Evolutionary conservation across 441 rosid species (phyloP).

Genomic region (Hura crepitans): DNA sequence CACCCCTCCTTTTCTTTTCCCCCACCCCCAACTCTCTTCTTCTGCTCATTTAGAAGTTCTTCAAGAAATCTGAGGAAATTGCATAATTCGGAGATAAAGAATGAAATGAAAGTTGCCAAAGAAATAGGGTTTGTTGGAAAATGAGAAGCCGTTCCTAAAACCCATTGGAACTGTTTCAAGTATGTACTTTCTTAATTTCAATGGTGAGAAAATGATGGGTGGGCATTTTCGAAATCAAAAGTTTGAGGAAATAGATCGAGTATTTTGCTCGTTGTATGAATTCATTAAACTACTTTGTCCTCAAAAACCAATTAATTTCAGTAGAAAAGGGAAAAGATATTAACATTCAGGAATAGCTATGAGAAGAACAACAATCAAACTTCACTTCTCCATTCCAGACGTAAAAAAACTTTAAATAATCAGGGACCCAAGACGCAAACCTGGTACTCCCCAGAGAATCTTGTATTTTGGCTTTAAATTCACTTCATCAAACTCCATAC

Average conservation of each 20-base stretch:
- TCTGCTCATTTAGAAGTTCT: not conserved
- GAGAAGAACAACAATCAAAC: not conserved
- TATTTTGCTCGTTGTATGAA: not conserved
- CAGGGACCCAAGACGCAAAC: slow-evolving; percentile 36
- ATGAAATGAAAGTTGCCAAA: not conserved
- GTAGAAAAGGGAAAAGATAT: not conserved
- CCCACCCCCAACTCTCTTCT: no score
- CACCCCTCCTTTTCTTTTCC: not conserved
- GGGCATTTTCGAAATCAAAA: not conserved
- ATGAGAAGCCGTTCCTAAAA: not conserved
- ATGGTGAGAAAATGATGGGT: not conserved
- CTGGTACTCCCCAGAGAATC: slow-evolving; percentile 84
- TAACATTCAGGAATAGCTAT: not conserved
- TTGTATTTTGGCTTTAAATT: slow-evolving; percentile 84
- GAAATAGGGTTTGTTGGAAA: not conserved
- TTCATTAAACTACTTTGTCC: not conserved
- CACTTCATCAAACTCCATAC: slow-evolving; percentile 94
- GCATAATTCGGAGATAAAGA: not conserved
- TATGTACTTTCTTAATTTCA: not conserved
- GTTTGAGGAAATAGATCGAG: not conserved
- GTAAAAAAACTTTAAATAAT: not conserved
- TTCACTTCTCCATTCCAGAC: not conserved
- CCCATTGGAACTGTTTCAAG: not conserved
- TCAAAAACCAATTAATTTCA: not conserved
- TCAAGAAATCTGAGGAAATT: not conserved